Conservation (phyloP, 352 stramenopile species). For the Phytophthora lateralis region DNA sequence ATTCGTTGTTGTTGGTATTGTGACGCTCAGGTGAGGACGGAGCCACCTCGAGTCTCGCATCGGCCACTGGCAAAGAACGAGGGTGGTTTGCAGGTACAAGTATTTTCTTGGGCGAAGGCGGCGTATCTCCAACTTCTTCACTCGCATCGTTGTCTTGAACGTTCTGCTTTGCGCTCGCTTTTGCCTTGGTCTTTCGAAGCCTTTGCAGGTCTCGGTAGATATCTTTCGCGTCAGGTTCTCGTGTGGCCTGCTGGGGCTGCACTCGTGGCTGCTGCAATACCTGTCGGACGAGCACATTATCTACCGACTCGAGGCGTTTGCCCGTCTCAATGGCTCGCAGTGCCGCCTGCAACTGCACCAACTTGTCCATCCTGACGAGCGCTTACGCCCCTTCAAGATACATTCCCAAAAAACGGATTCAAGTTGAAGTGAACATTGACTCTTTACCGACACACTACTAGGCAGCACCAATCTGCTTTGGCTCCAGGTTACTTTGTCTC, state of each 20-base stretch:
- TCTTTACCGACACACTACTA: conserved; percentile 7
- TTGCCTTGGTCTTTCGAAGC: conserved; percentile 32
- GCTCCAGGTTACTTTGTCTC: neutral
- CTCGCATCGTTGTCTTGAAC: neutral
- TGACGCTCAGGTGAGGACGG: conserved; percentile 10
- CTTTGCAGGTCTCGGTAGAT: conserved; percentile 50
- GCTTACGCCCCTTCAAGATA: conserved; percentile 17
- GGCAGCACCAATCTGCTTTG: neutral
- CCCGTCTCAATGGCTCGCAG: conserved; percentile 66
- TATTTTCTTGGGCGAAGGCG: conserved; percentile 16
- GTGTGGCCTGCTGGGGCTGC: neutral
- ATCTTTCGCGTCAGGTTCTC: conserved; percentile 34
- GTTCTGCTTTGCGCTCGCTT: conserved; percentile 18
- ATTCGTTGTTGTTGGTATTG: conserved; percentile 12
- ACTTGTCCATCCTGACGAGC: conserved; percentile 25
- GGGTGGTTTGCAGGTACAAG: neutral
- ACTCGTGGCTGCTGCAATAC: conserved; percentile 41
- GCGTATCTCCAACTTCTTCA: neutral
- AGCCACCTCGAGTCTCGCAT: conserved; percentile 3
- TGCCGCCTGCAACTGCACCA: conserved; percentile 50
- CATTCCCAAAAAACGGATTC: conserved; percentile 5
- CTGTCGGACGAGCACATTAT: conserved; percentile 56
- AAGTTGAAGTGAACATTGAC: conserved; percentile 10
- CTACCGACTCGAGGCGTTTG: conserved; percentile 48
- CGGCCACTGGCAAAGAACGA: neutral